Evolutionary conservation across 495 filamentous ascomycete species (phyloP).

Genomic region (Penicillium manginii): DNA sequence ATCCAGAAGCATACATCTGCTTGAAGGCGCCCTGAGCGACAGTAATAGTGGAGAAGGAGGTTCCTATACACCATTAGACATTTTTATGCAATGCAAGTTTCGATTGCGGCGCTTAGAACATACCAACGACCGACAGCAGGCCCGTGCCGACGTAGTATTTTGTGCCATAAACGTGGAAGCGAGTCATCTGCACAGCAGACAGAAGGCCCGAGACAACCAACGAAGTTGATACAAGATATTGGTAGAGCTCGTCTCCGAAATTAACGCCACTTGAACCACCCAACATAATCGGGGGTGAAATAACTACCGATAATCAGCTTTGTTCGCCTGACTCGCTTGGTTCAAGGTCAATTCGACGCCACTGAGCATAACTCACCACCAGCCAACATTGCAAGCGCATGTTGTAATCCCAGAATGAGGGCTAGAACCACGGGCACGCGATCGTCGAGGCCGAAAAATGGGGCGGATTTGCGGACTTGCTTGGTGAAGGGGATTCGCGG

Average conservation of each 20-base stretch:
- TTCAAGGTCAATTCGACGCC: no score
- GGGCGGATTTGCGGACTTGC: constrained; percentile 62
- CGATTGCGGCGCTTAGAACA: constrained; percentile 24
- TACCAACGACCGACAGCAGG: constrained; percentile 87
- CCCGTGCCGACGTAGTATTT: constrained; percentile 89
- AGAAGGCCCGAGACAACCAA: constrained; percentile 84
- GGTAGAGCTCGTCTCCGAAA: constrained; percentile 58
- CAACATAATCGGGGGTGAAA: constrained; percentile 82
- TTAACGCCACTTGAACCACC: constrained; percentile 67
- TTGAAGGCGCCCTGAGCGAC: constrained; percentile 75
- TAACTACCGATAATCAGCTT: constrained; percentile 43
- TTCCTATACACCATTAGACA: constrained; percentile 20
- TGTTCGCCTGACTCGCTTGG: not conserved
- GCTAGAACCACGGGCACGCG: constrained; percentile 79
- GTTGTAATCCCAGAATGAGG: constrained; percentile 72
- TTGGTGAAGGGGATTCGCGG: constrained; percentile 86
- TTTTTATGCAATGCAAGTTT: not conserved
- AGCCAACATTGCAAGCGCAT: constrained; percentile 69
- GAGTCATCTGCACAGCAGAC: constrained; percentile 78
- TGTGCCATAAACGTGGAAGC: constrained; percentile 80
- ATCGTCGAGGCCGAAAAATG: constrained; percentile 90
- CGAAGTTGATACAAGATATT: constrained; percentile 89
- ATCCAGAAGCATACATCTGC: constrained; percentile 87
- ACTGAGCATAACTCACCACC: constrained; percentile 42
- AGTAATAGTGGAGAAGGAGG: constrained; percentile 83